These are phyloP conservation scores for Maudiozyma humilis DNA, from an alignment of 1,139 yeast species.

Conservation along the genomic window DNA sequence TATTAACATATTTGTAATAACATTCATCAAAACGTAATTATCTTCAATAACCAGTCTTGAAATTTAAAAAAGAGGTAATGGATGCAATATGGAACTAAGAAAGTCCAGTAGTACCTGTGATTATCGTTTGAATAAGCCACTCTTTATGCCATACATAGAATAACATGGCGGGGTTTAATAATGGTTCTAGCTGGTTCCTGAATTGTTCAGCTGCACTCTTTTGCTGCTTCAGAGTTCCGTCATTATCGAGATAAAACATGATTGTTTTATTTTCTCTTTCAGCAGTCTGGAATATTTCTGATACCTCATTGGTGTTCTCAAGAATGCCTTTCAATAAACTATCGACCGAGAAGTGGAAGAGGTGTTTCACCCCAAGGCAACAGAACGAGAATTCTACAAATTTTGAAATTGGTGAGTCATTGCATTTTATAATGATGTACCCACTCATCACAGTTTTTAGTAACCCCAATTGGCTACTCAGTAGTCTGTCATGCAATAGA, in stretches of 20 bases:
- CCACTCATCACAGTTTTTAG: slow-evolving; percentile 11
- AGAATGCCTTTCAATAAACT: slow-evolving; percentile 6
- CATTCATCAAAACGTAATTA: too few species aligned
- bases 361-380: slow-evolving; percentile 17
- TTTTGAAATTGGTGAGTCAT: slow-evolving; percentile 22
- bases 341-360: slow-evolving; percentile 10
- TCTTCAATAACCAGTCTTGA: too few species aligned
- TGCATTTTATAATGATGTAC: slow-evolving; percentile 21
- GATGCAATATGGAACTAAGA: too few species aligned
- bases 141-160: slow-evolving; percentile 42
- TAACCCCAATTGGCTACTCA: slow-evolving; percentile 16
- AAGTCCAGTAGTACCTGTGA: slow-evolving; percentile 34
- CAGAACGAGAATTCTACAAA: slow-evolving; percentile 24
- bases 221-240: not conserved
- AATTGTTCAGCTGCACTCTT: not conserved
- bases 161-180: not conserved
- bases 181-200: not conserved
- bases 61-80: too few species aligned
- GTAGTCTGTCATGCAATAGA: slow-evolving; percentile 17
- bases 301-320: not conserved
- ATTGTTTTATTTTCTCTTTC: not conserved
- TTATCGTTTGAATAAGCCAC: slow-evolving; percentile 68
- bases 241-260: slow-evolving; percentile 7
- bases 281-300: slow-evolving; percentile 1
- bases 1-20: not conserved